Base-by-base conservation (phyloP, 2,329 filamentous ascomycete genomes). In the Aspergillus uvarum region DNA sequence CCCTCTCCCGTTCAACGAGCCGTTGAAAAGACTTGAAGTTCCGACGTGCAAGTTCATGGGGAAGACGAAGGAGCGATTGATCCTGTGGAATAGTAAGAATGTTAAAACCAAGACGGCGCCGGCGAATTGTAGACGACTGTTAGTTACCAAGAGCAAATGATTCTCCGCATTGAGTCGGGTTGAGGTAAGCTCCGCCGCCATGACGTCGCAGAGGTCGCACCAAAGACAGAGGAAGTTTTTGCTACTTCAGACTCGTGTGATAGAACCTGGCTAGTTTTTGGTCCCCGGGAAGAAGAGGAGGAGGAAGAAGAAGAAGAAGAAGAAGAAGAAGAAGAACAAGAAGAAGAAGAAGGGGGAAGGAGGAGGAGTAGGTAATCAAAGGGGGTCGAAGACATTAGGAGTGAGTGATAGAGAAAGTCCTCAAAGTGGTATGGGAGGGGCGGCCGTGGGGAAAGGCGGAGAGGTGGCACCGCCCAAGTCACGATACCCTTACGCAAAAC, bases 61-160 rank as follows among this genome's bases (percentile, higher is more conserved):
- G 95, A 22, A 98, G 87, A 35, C 93, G 92, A 67, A 99, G 87
- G 66, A 98, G 89, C 4, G 94, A 90, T 84, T 98, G 94, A 73
- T 99, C 95, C 92, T 94, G 50, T 32, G 50, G 29, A 47, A 47
- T 6, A 22, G 2, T 22, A 24, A 10, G 14, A 14, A 22, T 7
- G 22, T 65, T 22, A 65, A 51, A 53, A 59, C 26, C 22, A 16
- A 51, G 16, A 50, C 19, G 16, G 35, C 26, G 26, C 11, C n/a
- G 44, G 11, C 35, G 26, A 14, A 32, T 48, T 24, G 19, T 26
- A 24, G 52, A 56, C 56, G 61, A 56, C 58, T 54, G 63, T 42
- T 48, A 50, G 52, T 56, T 79, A 82, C 80, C 65, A 82, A 70
- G 52, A 82, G 76, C 49, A 82, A 69, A 61, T 82, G 80, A 63